Evolutionary conservation across 371 early-diverging fungal genomes (phyloP), one percentile per base, ranked within the genome.

Genomic region (Phascolomyces articulosus): DNA sequence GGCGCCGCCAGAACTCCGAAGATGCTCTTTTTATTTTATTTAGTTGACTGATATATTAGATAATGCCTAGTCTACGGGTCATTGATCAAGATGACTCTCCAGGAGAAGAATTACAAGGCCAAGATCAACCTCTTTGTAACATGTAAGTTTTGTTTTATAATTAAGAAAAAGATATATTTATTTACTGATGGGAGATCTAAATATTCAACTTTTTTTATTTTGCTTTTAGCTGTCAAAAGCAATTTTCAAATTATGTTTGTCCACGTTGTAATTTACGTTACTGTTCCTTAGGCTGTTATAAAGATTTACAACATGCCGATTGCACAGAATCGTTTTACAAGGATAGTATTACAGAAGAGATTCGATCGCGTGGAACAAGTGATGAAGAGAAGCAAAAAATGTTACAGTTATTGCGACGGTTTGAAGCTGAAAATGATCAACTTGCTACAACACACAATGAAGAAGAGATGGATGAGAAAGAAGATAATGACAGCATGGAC

Each of bases 271-370:
- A 91, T 67, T 72, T 90, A 21, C 68, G 79, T 28, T 91, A 91
- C 54, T 91, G 91, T 64, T 88, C 88, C 4, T 54, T 91, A 11
- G 54, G 74, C 3, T 91, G 91, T 55, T 91, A 90, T 67, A 88
- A 88, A 66, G 79, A 87, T 62, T 26, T 64, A 15, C 49, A 71
- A n/a, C 80, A 82, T 62, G 74, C 76, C 11, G 69, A 72, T 20
- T 91, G 91, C 66, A 89, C 90, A 13, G 90, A 91, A 63, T 76
- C 83, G 0, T 91, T 91, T 57, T 90, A 90, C 65, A 83, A 78
- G 57, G 79, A 85, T 2, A 85, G 77, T 28, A 74, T 91, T 9
- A 74, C 82, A 34, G 79, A 72, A n/a, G 90, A 90, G 51, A 82
- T 91, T 7, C 69, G 85, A 38, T 77, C 79, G 8, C 69, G 72